Conservation (phyloP, 495 filamentous ascomycete species). For the Tuber umbilicatum region DNA sequence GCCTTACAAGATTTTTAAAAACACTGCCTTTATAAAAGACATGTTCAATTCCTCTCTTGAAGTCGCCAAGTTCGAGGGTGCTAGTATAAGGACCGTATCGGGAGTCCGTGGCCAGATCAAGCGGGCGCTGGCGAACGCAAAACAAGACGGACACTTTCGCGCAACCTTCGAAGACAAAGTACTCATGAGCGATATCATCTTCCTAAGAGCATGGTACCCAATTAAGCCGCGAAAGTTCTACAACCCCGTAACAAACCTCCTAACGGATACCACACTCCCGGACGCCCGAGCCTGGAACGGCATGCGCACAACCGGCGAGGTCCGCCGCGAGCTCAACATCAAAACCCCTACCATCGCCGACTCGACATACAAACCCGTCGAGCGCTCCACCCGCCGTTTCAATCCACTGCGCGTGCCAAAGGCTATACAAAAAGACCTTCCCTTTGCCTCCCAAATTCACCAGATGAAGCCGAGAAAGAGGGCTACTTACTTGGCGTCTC, state of each 20-base stretch:
- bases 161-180: constrained; percentile 98
- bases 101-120: constrained; percentile 96
- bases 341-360: constrained; percentile 71
- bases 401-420: constrained; percentile 87
- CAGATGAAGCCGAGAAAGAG: constrained; percentile 70
- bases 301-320: constrained; percentile 93
- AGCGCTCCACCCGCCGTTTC: constrained; percentile 76
- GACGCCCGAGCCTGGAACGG: constrained; percentile 59
- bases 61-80: constrained; percentile 96
- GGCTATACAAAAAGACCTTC: constrained; percentile 73
- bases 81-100: constrained; percentile 88
- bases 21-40: constrained; percentile 96
- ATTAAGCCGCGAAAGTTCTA: constrained; percentile 92
- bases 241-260: constrained; percentile 88
- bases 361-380: constrained; percentile 73
- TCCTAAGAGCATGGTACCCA: constrained; percentile 92
- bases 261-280: constrained; percentile 47
- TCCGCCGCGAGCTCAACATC: constrained; percentile 68
- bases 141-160: constrained; percentile 89
- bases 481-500: constrained; percentile 87
- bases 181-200: constrained; percentile 90
- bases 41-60: constrained; percentile 93
- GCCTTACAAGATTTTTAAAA: constrained; percentile 97
- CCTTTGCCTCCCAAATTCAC: constrained; percentile 86
- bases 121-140: constrained; percentile 74